A percentile compares a stretch with the other conserved stretches of the same genome.
Conservation (phyloP, 371 early-diverging fungal species). For the Mucor circinelloides region DNA sequence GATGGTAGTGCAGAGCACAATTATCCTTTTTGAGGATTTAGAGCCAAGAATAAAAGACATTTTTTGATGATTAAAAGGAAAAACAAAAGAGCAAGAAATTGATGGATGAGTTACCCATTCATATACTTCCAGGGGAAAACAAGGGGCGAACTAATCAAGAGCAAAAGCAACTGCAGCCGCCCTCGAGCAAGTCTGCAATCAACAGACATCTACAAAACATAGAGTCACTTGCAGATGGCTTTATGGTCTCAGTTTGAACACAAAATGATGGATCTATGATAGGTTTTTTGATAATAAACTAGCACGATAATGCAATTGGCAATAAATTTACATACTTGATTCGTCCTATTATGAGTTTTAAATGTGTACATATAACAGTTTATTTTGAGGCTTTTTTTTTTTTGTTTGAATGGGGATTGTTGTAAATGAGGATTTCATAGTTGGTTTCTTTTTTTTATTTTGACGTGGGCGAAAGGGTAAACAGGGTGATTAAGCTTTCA, state of each 20-base stretch:
- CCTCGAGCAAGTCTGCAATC: too few species aligned
- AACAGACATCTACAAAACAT: too few species aligned
- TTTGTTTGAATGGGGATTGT: background rate
- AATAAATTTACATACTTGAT: background rate
- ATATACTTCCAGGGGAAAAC: background rate
- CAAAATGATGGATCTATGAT: background rate
- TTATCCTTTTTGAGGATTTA: slow-evolving; percentile 6
- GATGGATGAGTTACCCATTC: background rate
- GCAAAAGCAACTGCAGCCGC: background rate
- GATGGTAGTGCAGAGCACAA: background rate
- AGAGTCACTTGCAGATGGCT: too few species aligned
- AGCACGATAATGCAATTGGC: background rate
- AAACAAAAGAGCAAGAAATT: background rate
- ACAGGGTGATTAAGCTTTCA: background rate
- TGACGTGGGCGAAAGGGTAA: background rate
- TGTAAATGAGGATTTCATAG: background rate
- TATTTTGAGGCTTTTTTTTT: background rate
- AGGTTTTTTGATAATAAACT: background rate
- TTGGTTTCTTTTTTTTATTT: background rate
- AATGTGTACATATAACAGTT: background rate
- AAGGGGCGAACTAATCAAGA: background rate
- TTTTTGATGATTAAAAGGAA: background rate
- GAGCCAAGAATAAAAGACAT: background rate
- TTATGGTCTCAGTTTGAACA: background rate
- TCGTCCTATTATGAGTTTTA: background rate